Base-by-base conservation (phyloP, 257 asterid species). In the Solanum neorickii region DNA sequence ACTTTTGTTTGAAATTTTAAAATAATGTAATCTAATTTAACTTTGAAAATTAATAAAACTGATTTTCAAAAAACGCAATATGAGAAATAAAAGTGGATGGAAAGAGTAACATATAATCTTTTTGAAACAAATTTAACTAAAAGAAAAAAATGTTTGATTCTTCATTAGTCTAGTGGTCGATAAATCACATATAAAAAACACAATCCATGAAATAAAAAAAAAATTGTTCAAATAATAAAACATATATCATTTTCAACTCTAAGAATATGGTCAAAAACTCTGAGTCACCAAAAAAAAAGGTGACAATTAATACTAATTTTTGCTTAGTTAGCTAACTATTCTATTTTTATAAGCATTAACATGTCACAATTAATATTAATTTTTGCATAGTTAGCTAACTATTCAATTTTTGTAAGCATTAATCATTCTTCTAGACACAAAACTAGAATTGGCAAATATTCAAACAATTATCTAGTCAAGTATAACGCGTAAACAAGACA, bases 401-500 rank as follows among this genome's bases (percentile, higher is more conserved):
- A 27, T 44, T 78, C 1, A 25, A 16, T 4, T 78, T 46, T 25
- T 25, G 9, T 44, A 3, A 72, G 62, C 20, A 44, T 15, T 77
- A 78, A 25, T 46, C 49, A 78, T 78, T 78, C 41, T 78, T 78
- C 27, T 78, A 13, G 66, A 78, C 42, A 2, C 66, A 46, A 77
- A 77, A 62, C 5, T 62, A 42, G 21, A 76, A n/a, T 6, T n/a
- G 59, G 39, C n/a, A 9, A 77, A 44, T 25, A 77, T 44, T 77
- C 41, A 77, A 44, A 77, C 7, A 10, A 46, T 27, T 66, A 23
- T 29, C 68, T 27, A 47, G 85, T 80, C 85, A 80, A 80, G 68
- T 16, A 39, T 75, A 80, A 80, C 85, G 85, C 85, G 85, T 80
- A 47, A 80, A 80, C 5, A 37, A 47, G 85, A 47, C 68, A 46